phyloP scores from a whole-genome alignment of 2,329 filamentous ascomycete species.

The Lachnellula suecica region DNA sequence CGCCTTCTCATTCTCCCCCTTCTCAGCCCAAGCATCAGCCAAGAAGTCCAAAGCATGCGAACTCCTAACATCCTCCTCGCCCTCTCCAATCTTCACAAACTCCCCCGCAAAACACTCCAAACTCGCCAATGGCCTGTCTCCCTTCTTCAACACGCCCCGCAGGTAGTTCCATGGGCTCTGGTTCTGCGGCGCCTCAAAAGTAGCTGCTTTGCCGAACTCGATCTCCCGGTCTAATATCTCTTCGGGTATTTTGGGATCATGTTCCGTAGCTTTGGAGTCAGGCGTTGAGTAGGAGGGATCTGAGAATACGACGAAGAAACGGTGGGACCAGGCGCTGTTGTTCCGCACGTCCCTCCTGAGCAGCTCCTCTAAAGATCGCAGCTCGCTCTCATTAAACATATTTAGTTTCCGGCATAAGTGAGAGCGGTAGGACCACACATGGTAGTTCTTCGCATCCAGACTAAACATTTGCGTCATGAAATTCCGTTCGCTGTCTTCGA shows the following conservation, averaged over 20 bases:
- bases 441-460: conserved; percentile 94
- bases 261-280: conserved; percentile 47
- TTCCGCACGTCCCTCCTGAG: conserved; percentile 84
- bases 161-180: conserved; percentile 94
- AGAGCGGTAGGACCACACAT: conserved; percentile 96
- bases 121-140: conserved; percentile 48
- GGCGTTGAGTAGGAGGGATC: conserved; percentile 51
- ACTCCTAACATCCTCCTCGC: conserved; percentile 52
- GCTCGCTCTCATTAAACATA: conserved; percentile 62
- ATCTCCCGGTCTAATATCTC: conserved; percentile 73
- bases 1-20: conserved; percentile 61
- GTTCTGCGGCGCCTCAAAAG: conserved; percentile 84
- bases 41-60: conserved; percentile 71
- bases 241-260: conserved; percentile 57
- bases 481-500: conserved; percentile 65
- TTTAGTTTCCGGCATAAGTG: conserved; percentile 64
- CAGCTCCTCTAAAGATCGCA: conserved; percentile 69
- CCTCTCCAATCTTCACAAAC: conserved; percentile 49
- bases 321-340: conserved; percentile 97
- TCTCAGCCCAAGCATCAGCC: conserved; percentile 61
- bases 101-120: conserved; percentile 49
- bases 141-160: conserved; percentile 70
- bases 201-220: conserved; percentile 69
- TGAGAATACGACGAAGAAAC: conserved; percentile 88
- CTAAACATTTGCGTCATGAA: conserved; percentile 82